Conservation (phyloP, 805 yeast genomes). For the Isabelozyma rhagii region DNA sequence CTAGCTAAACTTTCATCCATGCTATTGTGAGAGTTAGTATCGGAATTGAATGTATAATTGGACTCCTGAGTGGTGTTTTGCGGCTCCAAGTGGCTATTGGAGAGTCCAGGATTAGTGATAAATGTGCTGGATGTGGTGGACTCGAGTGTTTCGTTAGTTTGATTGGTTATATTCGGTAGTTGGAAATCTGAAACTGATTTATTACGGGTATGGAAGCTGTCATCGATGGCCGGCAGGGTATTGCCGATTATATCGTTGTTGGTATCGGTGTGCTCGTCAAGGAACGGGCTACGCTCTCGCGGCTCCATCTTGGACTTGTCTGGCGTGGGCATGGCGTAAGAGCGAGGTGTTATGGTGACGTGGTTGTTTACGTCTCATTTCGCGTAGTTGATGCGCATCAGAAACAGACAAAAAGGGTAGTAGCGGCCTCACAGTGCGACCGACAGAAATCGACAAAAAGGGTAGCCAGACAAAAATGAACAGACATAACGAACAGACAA, state of each 20-base stretch:
- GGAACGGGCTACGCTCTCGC: not conserved
- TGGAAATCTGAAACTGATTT: not conserved
- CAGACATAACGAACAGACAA: no score
- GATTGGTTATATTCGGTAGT: not conserved
- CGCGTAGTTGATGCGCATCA: not conserved
- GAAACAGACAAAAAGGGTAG: not conserved
- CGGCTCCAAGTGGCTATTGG: not conserved
- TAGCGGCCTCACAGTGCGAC: not conserved
- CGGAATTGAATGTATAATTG: not conserved
- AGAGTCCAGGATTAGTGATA: not conserved
- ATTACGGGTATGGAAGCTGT: not conserved
- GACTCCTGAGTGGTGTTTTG: not conserved
- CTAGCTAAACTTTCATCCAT: slow-evolving; percentile 9
- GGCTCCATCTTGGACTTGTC: not conserved
- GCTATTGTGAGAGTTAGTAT: slow-evolving; percentile 1
- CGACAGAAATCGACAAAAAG: no score
- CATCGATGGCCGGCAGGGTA: not conserved
- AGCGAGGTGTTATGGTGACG: not conserved
- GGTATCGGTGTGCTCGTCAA: not conserved
- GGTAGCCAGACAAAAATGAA: no score
- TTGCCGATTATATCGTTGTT: not conserved
- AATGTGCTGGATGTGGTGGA: not conserved
- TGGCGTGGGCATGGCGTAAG: not conserved
- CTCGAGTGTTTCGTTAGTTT: not conserved
- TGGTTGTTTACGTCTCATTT: not conserved